Evolutionary conservation across 768 basidiomycete genomes (phyloP).

Genomic region (Leccinellum rugosiceps): DNA sequence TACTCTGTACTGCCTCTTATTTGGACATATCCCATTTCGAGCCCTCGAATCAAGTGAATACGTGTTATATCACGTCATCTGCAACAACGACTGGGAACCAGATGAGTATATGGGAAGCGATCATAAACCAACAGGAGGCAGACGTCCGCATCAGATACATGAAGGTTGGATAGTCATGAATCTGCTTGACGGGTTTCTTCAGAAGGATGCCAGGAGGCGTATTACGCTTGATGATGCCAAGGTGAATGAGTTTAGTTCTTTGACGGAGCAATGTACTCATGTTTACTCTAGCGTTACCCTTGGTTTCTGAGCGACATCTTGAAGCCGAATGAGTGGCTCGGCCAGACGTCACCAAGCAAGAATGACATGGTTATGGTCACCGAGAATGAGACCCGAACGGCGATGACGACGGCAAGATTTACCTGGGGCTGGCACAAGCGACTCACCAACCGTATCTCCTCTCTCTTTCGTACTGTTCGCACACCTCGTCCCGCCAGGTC

Average conservation of each 20-base stretch:
- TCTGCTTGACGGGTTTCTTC: slow-evolving; percentile 70
- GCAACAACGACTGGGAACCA: slow-evolving; percentile 69
- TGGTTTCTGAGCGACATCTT: slow-evolving; percentile 72
- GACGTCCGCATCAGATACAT: slow-evolving; percentile 41
- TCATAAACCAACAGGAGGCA: slow-evolving; percentile 57
- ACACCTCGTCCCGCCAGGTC: slow-evolving; percentile 17
- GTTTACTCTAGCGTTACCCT: slow-evolving; percentile 42
- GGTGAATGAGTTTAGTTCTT: slow-evolving; percentile 39
- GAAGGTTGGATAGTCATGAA: slow-evolving; percentile 65
- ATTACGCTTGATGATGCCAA: slow-evolving; percentile 83
- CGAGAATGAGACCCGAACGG: slow-evolving; percentile 72
- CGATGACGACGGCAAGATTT: slow-evolving; percentile 64
- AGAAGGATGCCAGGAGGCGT: slow-evolving; percentile 73
- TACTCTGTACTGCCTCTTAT: slow-evolving; percentile 91
- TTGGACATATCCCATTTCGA: slow-evolving; percentile 80
- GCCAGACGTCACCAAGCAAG: slow-evolving; percentile 50
- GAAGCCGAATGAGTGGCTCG: slow-evolving; percentile 69
- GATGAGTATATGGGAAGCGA: slow-evolving; percentile 73
- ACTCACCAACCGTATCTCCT: slow-evolving; percentile 43
- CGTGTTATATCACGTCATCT: slow-evolving; percentile 75
- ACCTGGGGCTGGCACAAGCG: slow-evolving; percentile 54
- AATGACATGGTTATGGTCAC: slow-evolving; percentile 58
- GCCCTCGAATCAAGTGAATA: slow-evolving; percentile 61
- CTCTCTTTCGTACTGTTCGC: slow-evolving; percentile 46
- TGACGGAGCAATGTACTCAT: slow-evolving; percentile 1